Conservation (phyloP, 306 rosid genomes). For the Trifolium pratense region DNA sequence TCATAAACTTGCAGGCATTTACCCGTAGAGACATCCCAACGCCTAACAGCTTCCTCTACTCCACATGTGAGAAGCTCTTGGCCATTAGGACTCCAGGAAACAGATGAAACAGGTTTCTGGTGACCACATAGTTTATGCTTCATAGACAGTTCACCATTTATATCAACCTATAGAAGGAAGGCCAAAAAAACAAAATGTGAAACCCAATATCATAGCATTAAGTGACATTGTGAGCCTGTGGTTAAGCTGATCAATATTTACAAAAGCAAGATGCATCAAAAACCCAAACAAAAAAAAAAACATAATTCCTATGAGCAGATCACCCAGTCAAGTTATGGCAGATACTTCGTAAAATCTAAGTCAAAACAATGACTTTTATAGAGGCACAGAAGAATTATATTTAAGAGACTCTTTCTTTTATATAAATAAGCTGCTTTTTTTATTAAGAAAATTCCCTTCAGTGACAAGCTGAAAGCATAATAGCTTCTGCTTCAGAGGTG, state of each 20-base stretch:
- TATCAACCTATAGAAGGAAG: constrained; percentile 59
- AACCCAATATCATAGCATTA: constrained; percentile 15
- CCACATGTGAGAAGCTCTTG: constrained; percentile 91
- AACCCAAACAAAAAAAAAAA: not conserved
- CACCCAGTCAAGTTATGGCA: not conserved
- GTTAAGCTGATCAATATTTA: not conserved
- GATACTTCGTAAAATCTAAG: not conserved
- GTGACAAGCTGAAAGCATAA: not conserved
- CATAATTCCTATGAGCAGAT: constrained; percentile 9
- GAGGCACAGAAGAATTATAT: not conserved
- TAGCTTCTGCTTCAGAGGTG: not conserved
- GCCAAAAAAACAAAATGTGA: constrained; percentile 11
- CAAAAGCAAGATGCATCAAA: constrained; percentile 13
- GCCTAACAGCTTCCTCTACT: constrained; percentile 84
- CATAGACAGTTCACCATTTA: constrained; percentile 54
- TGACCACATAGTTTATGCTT: constrained; percentile 81
- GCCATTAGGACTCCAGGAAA: constrained; percentile 90
- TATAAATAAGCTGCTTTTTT: too few relatives aligned
- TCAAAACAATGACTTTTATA: not conserved
- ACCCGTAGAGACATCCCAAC: constrained; percentile 86
- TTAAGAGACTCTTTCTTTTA: too few relatives aligned
- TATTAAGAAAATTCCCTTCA: too few relatives aligned
- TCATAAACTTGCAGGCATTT: constrained; percentile 82
- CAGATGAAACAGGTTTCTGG: constrained; percentile 67
- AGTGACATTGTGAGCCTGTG: not conserved